These are phyloP conservation scores for Arthrobotrys sinensis DNA, from an alignment of 2,329 filamentous ascomycete genomes.

Conservation along the genomic window DNA sequence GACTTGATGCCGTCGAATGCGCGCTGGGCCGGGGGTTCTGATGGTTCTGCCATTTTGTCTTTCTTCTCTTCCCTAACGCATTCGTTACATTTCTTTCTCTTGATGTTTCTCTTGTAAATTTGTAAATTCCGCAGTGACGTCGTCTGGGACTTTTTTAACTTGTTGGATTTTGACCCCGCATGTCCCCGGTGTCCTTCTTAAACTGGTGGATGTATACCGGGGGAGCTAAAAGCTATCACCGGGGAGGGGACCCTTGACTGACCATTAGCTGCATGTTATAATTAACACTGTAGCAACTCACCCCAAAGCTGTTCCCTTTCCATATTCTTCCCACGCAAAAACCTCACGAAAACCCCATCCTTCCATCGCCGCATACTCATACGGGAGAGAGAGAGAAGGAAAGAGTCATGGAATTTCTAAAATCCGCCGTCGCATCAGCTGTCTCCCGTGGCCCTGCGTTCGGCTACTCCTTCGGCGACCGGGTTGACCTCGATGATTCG, in stretches of 20 bases:
- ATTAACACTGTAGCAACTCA: slow-evolving; percentile 60
- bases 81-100: too few relatives aligned
- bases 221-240: background rate
- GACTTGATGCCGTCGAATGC: slow-evolving; percentile 56
- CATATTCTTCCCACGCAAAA: background rate
- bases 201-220: too few relatives aligned
- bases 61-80: background rate
- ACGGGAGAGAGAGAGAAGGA: background rate
- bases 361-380: background rate
- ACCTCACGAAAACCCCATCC: background rate
- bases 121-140: background rate
- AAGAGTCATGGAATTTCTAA: slow-evolving; percentile 91
- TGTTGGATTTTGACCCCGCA: background rate
- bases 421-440: slow-evolving; percentile 95
- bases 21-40: slow-evolving; percentile 1
- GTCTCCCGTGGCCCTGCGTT: slow-evolving; percentile 96
- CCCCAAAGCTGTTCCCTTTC: background rate
- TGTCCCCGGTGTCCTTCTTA: too few relatives aligned
- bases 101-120: background rate
- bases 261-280: background rate
- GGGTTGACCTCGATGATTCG: slow-evolving; percentile 90
- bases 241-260: background rate
- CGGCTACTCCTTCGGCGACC: slow-evolving; percentile 92
- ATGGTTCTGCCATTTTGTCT: background rate
- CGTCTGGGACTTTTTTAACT: background rate